These are phyloP conservation scores for Dioscorea dumetorum DNA, from an alignment of 106 monocot species.

Conservation along the genomic window DNA sequence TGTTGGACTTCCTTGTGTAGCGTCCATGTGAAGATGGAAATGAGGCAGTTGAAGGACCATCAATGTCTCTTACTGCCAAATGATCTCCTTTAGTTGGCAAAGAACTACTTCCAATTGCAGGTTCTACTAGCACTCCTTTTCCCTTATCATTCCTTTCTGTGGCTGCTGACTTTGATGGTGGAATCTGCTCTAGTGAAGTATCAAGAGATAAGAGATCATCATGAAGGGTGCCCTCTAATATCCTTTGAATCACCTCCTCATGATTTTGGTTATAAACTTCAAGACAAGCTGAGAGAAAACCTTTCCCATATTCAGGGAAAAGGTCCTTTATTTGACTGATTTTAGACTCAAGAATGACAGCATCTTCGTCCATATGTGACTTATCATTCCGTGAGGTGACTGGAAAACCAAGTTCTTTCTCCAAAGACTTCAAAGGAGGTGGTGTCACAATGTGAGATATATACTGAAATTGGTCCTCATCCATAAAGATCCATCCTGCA, in stretches of 20 bases:
- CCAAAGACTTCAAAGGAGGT: conserved; percentile 1
- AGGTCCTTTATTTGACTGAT: conserved; percentile 95
- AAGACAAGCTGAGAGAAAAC: conserved; percentile 82
- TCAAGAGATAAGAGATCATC: conserved; percentile 66
- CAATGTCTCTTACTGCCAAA: neutral
- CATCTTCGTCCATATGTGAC: conserved; percentile 46
- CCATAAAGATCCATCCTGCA: conserved; percentile 67
- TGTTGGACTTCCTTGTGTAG: conserved; percentile 58
- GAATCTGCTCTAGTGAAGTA: conserved; percentile 57
- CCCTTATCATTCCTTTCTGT: conserved; percentile 58
- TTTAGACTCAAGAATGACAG: conserved; percentile 73
- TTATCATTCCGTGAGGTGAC: conserved; percentile 16
- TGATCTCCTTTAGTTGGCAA: conserved; percentile 7
- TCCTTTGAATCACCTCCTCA: conserved; percentile 89
- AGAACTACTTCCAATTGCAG: conserved; percentile 14
- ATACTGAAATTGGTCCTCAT: conserved; percentile 42
- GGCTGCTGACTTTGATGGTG: conserved; percentile 13
- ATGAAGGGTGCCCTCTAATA: conserved; percentile 91
- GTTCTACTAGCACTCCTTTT: conserved; percentile 55
- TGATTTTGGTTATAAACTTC: conserved; percentile 79
- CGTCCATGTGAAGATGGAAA: conserved; percentile 38
- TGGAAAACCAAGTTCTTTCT: conserved; percentile 12
- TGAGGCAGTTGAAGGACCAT: conserved; percentile 26
- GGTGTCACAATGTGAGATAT: conserved; percentile 28
- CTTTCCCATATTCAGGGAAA: conserved; percentile 93